A percentile compares a stretch with the other conserved stretches of the same genome.
Evolutionary conservation across 305 asterid genomes (phyloP).

Genomic region (Salvia sclarea): DNA sequence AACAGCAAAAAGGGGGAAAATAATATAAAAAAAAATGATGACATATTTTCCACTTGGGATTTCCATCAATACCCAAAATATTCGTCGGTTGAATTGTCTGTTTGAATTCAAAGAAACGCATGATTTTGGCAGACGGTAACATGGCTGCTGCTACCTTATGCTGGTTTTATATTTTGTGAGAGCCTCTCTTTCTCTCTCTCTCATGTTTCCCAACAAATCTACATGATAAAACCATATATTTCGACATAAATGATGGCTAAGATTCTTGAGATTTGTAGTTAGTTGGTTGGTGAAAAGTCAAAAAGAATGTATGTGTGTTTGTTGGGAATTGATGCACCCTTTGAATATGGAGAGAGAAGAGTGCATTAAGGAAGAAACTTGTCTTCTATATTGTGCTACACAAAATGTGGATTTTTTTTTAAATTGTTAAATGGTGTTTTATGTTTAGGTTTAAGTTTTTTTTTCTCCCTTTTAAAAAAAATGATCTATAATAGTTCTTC

Average conservation of each 20-base stretch:
- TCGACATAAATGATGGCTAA: conserved; percentile 34
- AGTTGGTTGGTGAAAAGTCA: conserved; percentile 31
- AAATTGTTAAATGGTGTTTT: neutral
- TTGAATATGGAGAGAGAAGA: conserved; percentile 15
- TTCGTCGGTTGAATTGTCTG: conserved; percentile 24
- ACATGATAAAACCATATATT: conserved; percentile 26
- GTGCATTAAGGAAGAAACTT: conserved; percentile 15
- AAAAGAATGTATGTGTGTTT: neutral
- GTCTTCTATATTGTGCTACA: neutral
- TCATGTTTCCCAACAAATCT: conserved; percentile 41
- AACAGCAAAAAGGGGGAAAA: neutral
- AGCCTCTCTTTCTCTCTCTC: too few species aligned
- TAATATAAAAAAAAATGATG: neutral
- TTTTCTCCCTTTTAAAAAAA: too few species aligned
- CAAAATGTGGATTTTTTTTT: neutral
- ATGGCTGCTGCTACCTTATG: conserved; percentile 32
- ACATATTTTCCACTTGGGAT: conserved; percentile 25
- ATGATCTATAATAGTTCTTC: too few species aligned
- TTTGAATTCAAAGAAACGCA: conserved; percentile 23
- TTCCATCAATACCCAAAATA: conserved; percentile 1
- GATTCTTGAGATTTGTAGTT: conserved; percentile 25
- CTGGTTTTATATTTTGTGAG: too few species aligned
- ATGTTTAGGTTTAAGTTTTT: neutral
- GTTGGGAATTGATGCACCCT: conserved; percentile 21
- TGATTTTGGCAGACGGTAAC: conserved; percentile 27